Conservation (phyloP, 2,329 filamentous ascomycete species). For the Thermoascus crustaceus region DNA sequence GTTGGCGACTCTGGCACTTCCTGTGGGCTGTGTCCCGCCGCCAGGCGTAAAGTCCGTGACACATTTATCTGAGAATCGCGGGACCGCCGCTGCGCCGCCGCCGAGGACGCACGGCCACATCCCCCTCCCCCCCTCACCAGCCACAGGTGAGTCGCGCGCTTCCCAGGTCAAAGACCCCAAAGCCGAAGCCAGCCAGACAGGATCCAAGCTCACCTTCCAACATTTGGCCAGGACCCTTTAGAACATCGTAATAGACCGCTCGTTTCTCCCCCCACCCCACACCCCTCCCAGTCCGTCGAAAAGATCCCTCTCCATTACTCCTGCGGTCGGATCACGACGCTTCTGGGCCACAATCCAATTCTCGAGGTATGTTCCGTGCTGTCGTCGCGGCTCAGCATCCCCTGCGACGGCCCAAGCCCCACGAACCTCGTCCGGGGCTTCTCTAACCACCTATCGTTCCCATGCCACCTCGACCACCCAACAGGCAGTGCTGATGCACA, state of each 20-base stretch:
- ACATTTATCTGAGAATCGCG: not conserved
- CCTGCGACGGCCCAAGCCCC: constrained; percentile 19
- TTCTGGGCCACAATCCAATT: constrained; percentile 1
- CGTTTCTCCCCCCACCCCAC: constrained; percentile 1
- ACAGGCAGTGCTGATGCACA: constrained; percentile 11
- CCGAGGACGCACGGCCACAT: constrained; percentile 3
- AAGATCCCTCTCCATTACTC: not conserved
- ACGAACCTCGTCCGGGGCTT: constrained; percentile 28
- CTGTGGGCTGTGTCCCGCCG: not conserved
- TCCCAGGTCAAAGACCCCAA: not conserved
- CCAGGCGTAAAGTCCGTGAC: not conserved
- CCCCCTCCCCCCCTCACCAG: constrained; percentile 16
- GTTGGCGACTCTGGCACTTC: too few species aligned
- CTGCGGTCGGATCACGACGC: not conserved
- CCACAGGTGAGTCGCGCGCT: constrained; percentile 13
- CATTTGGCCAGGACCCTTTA: constrained; percentile 3
- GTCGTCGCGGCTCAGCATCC: constrained; percentile 4
- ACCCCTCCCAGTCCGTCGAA: not conserved
- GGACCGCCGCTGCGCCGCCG: not conserved
- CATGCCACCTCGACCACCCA: constrained; percentile 12
- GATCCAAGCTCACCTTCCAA: constrained; percentile 8
- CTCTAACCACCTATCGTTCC: constrained; percentile 18
- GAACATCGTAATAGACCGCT: constrained; percentile 6
- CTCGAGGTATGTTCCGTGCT: constrained; percentile 5
- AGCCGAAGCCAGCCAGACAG: constrained; percentile 1